phyloP scores from a whole-genome alignment of 164 flowering plant species.

The Aristolochia contorta region DNA sequence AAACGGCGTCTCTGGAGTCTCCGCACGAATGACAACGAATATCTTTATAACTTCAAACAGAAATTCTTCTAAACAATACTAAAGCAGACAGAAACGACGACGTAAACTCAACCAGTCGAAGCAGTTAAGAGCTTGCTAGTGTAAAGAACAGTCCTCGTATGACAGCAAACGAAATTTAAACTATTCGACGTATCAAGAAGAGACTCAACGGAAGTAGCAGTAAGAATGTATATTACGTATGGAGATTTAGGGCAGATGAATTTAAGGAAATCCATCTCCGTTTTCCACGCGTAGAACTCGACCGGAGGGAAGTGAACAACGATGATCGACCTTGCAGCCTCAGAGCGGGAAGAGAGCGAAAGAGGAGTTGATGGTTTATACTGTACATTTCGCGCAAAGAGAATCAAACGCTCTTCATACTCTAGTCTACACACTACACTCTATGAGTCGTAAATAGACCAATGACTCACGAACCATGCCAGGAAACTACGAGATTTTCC shows the following conservation, averaged over 20 bases:
- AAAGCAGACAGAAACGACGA: neutral
- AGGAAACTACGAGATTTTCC: no score
- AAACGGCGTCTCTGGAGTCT: no score
- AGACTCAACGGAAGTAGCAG: neutral
- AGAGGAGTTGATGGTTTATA: no score
- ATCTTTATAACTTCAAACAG: neutral
- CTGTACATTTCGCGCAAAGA: no score
- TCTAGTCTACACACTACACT: no score
- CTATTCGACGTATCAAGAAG: neutral
- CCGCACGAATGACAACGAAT: neutral
- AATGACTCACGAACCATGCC: no score
- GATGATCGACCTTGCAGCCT: no score
- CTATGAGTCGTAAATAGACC: no score
- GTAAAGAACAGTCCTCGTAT: neutral
- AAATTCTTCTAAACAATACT: neutral
- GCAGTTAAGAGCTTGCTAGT: neutral
- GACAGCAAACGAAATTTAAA: neutral
- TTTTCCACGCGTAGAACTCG: no score
- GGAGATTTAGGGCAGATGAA: conserved; percentile 21
- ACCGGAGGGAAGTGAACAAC: no score
- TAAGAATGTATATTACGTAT: conserved; percentile 11
- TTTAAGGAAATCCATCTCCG: conserved; percentile 15
- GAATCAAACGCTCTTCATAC: no score
- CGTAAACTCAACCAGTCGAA: neutral
- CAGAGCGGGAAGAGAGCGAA: no score